phyloP scores from a whole-genome alignment of 2,329 filamentous ascomycete species.

The Xylariaceae sp. region DNA sequence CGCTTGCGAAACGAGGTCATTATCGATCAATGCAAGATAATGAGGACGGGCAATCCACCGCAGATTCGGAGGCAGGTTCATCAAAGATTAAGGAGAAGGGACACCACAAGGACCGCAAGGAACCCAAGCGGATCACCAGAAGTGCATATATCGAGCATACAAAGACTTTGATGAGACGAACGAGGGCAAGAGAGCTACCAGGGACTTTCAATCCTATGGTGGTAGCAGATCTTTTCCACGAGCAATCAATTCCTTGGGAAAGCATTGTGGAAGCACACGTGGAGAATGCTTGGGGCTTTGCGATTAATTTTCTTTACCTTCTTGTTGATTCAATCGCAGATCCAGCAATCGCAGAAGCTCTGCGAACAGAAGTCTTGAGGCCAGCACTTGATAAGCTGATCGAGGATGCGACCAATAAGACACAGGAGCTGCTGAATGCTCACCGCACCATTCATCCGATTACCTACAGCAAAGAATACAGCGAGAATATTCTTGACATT shows the following conservation, averaged over 20 bases:
- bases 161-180: slow-evolving; percentile 37
- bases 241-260: slow-evolving; percentile 57
- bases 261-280: slow-evolving; percentile 46
- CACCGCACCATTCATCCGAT: slow-evolving; percentile 48
- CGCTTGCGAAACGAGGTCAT: slow-evolving; percentile 43
- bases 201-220: slow-evolving; percentile 60
- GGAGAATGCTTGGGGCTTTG: slow-evolving; percentile 46
- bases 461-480: slow-evolving; percentile 52
- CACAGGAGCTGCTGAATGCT: slow-evolving; percentile 43
- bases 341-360: slow-evolving; percentile 12
- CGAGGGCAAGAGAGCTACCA: slow-evolving; percentile 55
- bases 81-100: no score
- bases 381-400: slow-evolving; percentile 39
- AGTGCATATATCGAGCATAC: slow-evolving; percentile 41
- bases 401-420: slow-evolving; percentile 37
- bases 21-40: slow-evolving; percentile 25
- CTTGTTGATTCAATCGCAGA: slow-evolving; percentile 36
- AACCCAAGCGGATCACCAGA: slow-evolving; percentile 26
- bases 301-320: slow-evolving; percentile 44
- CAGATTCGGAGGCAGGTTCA: background rate
- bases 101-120: no score
- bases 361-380: slow-evolving; percentile 39
- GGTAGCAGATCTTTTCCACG: slow-evolving; percentile 56
- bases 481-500: slow-evolving; percentile 35
- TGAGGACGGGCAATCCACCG: background rate